Conservation (phyloP, 163 green algal genomes). For the Scenedesmus sp. region DNA sequence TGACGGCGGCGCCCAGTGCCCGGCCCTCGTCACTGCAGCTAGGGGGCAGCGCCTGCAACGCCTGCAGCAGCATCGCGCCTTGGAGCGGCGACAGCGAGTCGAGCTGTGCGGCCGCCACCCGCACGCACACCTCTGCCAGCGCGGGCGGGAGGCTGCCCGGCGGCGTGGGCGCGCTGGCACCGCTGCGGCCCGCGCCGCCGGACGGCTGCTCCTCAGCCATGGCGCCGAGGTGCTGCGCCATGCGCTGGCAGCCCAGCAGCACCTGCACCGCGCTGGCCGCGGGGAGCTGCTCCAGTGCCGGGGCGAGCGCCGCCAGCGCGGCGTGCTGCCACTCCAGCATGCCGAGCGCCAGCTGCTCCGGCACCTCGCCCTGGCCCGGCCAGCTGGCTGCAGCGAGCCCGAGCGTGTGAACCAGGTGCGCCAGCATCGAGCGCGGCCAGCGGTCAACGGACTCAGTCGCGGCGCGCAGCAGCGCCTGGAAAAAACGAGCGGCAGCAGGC, state of each 20-base stretch:
- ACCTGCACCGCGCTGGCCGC: constrained; percentile 2
- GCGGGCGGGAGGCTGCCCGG: background rate
- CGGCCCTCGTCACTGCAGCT: background rate
- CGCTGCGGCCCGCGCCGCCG: background rate
- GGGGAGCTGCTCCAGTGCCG: background rate
- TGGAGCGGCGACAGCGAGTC: background rate
- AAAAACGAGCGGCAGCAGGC: background rate
- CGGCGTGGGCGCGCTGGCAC: background rate
- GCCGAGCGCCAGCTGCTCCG: background rate
- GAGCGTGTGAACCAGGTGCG: background rate
- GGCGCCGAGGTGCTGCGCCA: background rate
- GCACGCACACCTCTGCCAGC: constrained; percentile 1
- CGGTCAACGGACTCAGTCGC: background rate
- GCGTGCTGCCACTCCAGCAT: constrained; percentile 2
- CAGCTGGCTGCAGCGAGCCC: background rate
- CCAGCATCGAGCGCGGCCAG: constrained; percentile 7
- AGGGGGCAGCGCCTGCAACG: background rate
- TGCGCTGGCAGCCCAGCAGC: constrained; percentile 14
- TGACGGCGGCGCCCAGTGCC: background rate
- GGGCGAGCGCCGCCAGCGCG: background rate
- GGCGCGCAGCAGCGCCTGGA: constrained; percentile 2
- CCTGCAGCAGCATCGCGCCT: background rate
- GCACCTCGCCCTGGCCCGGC: background rate
- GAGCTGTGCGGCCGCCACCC: background rate
- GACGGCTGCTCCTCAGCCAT: background rate